Conservation (phyloP, 306 rosid genomes). For the Gastrolobium bilobum region DNA sequence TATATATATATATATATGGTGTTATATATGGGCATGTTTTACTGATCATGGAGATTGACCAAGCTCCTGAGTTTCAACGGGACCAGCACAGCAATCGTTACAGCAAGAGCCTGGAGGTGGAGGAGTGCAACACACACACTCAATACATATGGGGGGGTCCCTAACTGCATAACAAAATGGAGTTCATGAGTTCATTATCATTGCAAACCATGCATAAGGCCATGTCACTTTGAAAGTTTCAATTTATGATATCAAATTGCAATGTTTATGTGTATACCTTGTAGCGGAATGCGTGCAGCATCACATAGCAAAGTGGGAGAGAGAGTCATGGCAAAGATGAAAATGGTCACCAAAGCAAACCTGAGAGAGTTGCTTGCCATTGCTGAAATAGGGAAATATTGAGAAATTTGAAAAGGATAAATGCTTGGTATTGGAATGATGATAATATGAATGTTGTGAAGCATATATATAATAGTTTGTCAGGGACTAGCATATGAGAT, state of each 20-base stretch:
- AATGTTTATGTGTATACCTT: not conserved
- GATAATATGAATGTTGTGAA: too few species aligned
- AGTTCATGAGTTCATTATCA: not conserved
- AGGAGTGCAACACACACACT: conserved; percentile 40
- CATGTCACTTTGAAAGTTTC: too few species aligned
- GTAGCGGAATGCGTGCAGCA: conserved; percentile 31
- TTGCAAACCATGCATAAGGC: too few species aligned
- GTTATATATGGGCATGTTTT: not conserved
- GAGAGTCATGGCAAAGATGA: conserved; percentile 50
- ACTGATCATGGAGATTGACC: conserved; percentile 12
- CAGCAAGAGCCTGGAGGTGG: conserved; percentile 61
- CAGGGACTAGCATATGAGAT: too few species aligned
- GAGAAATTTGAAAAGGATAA: too few species aligned
- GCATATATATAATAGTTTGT: too few species aligned
- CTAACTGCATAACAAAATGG: conserved; percentile 1
- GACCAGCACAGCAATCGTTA: conserved; percentile 56
- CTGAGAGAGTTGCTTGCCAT: conserved; percentile 48
- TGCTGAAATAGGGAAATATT: not conserved
- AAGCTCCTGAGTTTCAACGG: conserved; percentile 40
- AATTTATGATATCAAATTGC: too few species aligned
- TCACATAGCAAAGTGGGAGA: conserved; percentile 45
- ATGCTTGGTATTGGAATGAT: too few species aligned
- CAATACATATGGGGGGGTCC: conserved; percentile 16
- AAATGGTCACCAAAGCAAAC: conserved; percentile 47
- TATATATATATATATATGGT: too few species aligned